Percentiles rank a stretch among this genome's conserved stretches.
Conservation (phyloP, 2,329 filamentous ascomycete species). For the Grosmannia clavigera region DNA sequence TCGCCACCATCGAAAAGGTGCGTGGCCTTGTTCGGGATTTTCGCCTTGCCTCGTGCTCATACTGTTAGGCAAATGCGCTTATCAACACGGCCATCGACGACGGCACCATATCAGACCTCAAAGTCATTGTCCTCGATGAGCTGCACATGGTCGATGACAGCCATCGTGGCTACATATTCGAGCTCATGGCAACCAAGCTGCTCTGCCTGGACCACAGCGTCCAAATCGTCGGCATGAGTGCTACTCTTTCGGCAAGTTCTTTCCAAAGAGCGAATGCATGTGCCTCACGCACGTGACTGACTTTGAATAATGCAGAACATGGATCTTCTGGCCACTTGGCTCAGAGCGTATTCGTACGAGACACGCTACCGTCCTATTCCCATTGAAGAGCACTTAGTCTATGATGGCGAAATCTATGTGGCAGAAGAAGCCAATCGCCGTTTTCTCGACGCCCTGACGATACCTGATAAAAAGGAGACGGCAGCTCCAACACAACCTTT, state of each 20-base stretch:
- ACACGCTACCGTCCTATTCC: constrained; percentile 65
- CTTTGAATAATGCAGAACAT: constrained; percentile 39
- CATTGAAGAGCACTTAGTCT: constrained; percentile 62
- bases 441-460: constrained; percentile 24
- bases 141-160: constrained; percentile 75
- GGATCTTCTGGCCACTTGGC: constrained; percentile 55
- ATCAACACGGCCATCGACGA: constrained; percentile 65
- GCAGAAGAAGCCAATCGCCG: constrained; percentile 24
- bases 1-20: constrained; percentile 71
- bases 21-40: neutral
- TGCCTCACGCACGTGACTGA: neutral
- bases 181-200: constrained; percentile 62
- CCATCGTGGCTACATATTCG: constrained; percentile 61
- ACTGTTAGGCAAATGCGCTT: constrained; percentile 57
- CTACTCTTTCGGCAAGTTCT: constrained; percentile 52
- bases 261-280: neutral
- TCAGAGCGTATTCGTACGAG: constrained; percentile 57
- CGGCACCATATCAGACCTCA: constrained; percentile 49
- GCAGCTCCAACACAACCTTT: constrained; percentile 21
- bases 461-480: constrained; percentile 15
- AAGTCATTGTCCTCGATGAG: constrained; percentile 61
- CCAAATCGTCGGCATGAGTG: constrained; percentile 70
- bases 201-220: constrained; percentile 53
- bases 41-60: constrained; percentile 1
- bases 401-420: constrained; percentile 55